Base-by-base conservation (phyloP, 176 grass and related monocot species). In the Ananas comosus region DNA sequence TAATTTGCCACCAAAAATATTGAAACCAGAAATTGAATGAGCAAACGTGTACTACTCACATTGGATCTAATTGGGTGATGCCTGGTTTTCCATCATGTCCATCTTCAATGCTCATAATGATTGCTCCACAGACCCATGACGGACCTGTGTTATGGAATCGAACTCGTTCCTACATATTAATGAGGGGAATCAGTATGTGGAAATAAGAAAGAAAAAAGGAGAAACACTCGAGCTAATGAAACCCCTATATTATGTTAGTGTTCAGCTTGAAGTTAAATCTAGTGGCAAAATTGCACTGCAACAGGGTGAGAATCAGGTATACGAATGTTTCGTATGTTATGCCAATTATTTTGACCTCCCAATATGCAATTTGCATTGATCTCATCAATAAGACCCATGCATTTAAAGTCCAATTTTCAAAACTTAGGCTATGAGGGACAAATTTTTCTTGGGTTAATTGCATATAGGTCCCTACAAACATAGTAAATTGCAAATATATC, bases 71-170 rank as follows among this genome's bases (percentile, higher is more conserved):
- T 64, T 87, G 88, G 29, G 70, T 75, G 79, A 96, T 81, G 48
- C 68, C 65, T 53, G 72, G 49, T 29, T 25, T 78, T 72, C 70
- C 66, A 33, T 71, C 72, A 53, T 48, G n/a, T 69, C 79, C 92
- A 87, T 96, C 92, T 85, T 83, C 81, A 49, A 91, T 89, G 80
- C 92, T 91, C 81, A 91, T 89, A 48, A 76, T 73, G 72, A 96
- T 89, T 50, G 83, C 71, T 71, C 92, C 92, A 64, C 73, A 86
- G 68, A 89, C 76, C 70, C 72, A 76, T 12, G 52, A 78, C 49
- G 86, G 76, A 13, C 88, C 92, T 72, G 92, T 91, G 77, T 91
- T 96, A 73, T 96, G 88, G 79, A 96, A 96, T 12, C 2, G 76
- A 23, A 96, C 74, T 69, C 88, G 84, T 91, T 81, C 51, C 92